Percentiles rank a stretch among this genome's conserved stretches.
phyloP scores from a whole-genome alignment of 2,329 filamentous ascomycete species.

The Trichoderma brevicompactum region DNA sequence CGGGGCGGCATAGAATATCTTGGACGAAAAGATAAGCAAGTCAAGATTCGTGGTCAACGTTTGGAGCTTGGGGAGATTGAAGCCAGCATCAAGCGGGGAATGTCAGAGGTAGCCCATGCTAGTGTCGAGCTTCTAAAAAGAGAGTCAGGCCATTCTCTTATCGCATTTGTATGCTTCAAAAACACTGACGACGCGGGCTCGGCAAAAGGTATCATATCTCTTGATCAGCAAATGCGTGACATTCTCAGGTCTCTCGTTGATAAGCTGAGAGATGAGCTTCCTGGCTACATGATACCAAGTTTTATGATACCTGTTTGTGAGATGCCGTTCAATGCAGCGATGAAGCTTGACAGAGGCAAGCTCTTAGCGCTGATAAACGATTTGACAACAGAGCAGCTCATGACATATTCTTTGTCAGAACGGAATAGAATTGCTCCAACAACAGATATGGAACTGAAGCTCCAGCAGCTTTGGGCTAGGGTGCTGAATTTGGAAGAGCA shows the following conservation, averaged over 20 bases:
- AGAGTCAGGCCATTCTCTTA: background rate
- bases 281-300: constrained; percentile 44
- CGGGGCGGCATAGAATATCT: constrained; percentile 48
- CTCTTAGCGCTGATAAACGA: background rate
- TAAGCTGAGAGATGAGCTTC: constrained; percentile 26
- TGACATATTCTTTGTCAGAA: background rate
- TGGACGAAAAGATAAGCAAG: constrained; percentile 59
- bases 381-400: constrained; percentile 15
- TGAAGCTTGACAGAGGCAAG: constrained; percentile 30
- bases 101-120: background rate
- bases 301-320: constrained; percentile 36
- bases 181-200: background rate
- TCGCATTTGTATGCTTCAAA: constrained; percentile 17
- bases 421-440: constrained; percentile 27
- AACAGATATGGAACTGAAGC: constrained; percentile 13
- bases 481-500: constrained; percentile 7
- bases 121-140: background rate
- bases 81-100: constrained; percentile 15
- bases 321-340: constrained; percentile 29
- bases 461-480: constrained; percentile 14
- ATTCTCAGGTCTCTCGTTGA: background rate
- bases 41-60: constrained; percentile 61
- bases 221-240: background rate
- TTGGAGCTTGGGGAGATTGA: constrained; percentile 48
- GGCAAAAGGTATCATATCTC: background rate